These are phyloP conservation scores for Pythium dissimile DNA, from an alignment of 352 stramenopile genomes.

Conservation along the genomic window DNA sequence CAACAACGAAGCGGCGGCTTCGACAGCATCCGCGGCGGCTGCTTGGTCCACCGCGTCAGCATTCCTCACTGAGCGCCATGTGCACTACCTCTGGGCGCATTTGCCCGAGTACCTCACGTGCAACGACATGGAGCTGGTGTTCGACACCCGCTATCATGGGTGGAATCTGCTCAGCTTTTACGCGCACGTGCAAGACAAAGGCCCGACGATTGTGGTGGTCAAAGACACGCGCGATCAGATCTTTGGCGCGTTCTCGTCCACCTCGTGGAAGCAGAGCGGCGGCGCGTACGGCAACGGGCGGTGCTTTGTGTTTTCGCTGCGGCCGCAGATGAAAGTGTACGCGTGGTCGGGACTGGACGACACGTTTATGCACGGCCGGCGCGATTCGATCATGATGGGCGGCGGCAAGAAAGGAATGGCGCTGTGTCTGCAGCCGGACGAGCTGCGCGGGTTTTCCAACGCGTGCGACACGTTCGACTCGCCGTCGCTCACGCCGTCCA, in stretches of 20 bases:
- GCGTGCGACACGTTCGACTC: constrained; percentile 64
- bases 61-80: constrained; percentile 64
- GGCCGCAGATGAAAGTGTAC: constrained; percentile 49
- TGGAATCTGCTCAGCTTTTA: constrained; percentile 77
- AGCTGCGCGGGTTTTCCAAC: constrained; percentile 64
- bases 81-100: constrained; percentile 61
- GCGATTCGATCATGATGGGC: constrained; percentile 57
- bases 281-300: constrained; percentile 73
- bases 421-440: constrained; percentile 67
- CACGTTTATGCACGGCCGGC: constrained; percentile 67
- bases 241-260: constrained; percentile 71
- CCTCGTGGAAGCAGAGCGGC: constrained; percentile 50
- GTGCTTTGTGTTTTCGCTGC: constrained; percentile 72
- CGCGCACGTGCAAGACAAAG: constrained; percentile 47
- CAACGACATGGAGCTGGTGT: constrained; percentile 71
- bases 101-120: constrained; percentile 58
- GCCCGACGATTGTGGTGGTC: constrained; percentile 60
- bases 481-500: constrained; percentile 29
- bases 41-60: constrained; percentile 29
- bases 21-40: not conserved
- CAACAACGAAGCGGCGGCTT: no score
- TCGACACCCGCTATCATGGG: constrained; percentile 54
- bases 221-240: constrained; percentile 69
- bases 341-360: constrained; percentile 60
- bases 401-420: constrained; percentile 66